phyloP scores from a whole-genome alignment of 192 early-diverging fungal genomes.

The Backusella tarrabulga region DNA sequence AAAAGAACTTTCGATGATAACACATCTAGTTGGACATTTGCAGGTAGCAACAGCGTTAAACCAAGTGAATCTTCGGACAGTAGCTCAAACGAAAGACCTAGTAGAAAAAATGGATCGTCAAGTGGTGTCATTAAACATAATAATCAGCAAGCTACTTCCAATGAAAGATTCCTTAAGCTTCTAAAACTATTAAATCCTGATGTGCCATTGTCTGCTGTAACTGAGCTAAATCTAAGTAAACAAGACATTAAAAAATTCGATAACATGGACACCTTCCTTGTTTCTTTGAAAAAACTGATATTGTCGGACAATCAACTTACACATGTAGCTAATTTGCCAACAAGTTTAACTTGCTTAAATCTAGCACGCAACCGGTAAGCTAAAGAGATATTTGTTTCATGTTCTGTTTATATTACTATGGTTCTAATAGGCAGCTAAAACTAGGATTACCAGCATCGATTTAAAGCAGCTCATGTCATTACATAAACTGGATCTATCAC shows the following conservation, averaged over 20 bases:
- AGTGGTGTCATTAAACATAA: not conserved
- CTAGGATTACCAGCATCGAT: not conserved
- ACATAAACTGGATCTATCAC: not conserved
- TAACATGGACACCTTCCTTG: not conserved
- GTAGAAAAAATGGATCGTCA: not conserved
- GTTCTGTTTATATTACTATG: too few species aligned
- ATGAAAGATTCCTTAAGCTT: not conserved
- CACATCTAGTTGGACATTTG: not conserved
- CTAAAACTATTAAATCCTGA: not conserved
- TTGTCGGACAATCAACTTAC: not conserved
- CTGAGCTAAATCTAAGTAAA: not conserved
- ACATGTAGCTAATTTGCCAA: not conserved
- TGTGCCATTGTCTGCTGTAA: not conserved
- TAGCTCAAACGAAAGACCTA: not conserved
- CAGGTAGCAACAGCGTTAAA: not conserved
- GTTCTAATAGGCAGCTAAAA: not conserved
- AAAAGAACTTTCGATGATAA: not conserved
- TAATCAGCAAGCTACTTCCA: not conserved
- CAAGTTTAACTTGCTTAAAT: not conserved
- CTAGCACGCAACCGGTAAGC: not conserved
- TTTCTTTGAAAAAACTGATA: not conserved
- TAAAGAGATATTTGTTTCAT: too few species aligned
- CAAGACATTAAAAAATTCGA: not conserved
- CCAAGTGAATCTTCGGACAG: not conserved
- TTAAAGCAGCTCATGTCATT: not conserved